Conservation (phyloP, 306 rosid genomes). For the Glycine tomentella region DNA sequence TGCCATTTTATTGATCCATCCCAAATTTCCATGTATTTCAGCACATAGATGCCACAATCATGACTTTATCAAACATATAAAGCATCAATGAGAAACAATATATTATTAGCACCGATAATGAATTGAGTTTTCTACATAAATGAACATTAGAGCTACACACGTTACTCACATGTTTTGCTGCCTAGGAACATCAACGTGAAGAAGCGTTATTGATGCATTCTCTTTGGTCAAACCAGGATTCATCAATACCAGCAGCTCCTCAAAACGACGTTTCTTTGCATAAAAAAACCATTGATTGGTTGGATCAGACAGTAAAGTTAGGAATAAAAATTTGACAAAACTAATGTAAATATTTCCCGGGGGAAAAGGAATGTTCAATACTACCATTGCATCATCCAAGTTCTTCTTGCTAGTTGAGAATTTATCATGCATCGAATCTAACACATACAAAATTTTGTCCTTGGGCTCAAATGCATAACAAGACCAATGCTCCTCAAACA, state of each 20-base stretch:
- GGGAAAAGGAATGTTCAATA: background rate
- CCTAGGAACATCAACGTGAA: conserved; percentile 38
- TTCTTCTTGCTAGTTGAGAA: conserved; percentile 34
- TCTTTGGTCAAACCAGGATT: conserved; percentile 35
- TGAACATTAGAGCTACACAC: background rate
- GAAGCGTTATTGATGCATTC: conserved; percentile 33
- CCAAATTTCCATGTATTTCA: conserved; percentile 46
- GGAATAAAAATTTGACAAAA: background rate
- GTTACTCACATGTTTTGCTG: conserved; percentile 38
- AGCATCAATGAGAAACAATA: conserved; percentile 21
- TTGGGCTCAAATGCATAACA: conserved; percentile 36
- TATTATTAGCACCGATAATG: background rate
- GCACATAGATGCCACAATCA: conserved; percentile 46
- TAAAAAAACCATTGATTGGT: conserved; percentile 22
- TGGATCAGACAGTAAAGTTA: background rate
- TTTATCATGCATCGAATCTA: conserved; percentile 29
- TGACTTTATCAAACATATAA: conserved; percentile 30
- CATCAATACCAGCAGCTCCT: conserved; percentile 40
- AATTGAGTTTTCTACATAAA: background rate
- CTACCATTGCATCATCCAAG: conserved; percentile 45
- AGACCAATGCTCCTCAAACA: conserved; percentile 44
- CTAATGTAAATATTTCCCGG: background rate
- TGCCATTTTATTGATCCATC: conserved; percentile 43
- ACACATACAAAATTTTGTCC: conserved; percentile 34
- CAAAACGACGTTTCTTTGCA: conserved; percentile 41